phyloP scores from a whole-genome alignment of 345 rosid species.

The Melaleuca quinquenervia region DNA sequence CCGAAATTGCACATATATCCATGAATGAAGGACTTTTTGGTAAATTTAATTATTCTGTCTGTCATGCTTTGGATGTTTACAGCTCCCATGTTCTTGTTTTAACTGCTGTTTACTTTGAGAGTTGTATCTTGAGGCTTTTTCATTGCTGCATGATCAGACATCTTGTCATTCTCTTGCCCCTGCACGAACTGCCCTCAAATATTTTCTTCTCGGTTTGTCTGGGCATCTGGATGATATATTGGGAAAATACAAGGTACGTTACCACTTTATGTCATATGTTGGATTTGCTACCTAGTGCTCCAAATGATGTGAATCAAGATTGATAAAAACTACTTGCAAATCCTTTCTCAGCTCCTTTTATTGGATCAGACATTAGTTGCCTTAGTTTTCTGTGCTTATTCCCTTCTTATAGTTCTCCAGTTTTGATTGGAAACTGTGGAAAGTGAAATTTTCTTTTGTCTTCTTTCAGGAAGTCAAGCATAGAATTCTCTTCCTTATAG shows the following conservation, averaged over 20 bases:
- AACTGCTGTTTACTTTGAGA: not conserved
- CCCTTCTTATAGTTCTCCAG: not conserved
- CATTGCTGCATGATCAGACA: constrained; percentile 23
- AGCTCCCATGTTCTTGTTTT: not conserved
- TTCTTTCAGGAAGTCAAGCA: constrained; percentile 64
- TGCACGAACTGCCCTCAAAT: constrained; percentile 73
- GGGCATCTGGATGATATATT: constrained; percentile 77
- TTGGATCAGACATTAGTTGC: not conserved
- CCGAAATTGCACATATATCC: not conserved
- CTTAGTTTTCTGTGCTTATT: not conserved
- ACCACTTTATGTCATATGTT: not conserved
- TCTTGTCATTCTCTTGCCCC: constrained; percentile 30
- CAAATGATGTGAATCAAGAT: not conserved
- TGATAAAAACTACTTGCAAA: not conserved
- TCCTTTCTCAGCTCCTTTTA: not conserved
- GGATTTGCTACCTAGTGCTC: not conserved
- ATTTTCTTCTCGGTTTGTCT: constrained; percentile 63
- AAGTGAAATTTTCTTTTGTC: not conserved
- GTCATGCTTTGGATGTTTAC: not conserved
- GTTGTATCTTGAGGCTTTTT: not conserved
- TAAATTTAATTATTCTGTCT: not conserved
- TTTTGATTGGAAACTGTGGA: not conserved
- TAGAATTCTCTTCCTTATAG: constrained; percentile 70
- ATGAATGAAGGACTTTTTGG: not conserved
- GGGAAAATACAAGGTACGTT: constrained; percentile 62